Base-by-base conservation (phyloP, 2,329 filamentous ascomycete genomes). In the Byssochlamys sp. region DNA sequence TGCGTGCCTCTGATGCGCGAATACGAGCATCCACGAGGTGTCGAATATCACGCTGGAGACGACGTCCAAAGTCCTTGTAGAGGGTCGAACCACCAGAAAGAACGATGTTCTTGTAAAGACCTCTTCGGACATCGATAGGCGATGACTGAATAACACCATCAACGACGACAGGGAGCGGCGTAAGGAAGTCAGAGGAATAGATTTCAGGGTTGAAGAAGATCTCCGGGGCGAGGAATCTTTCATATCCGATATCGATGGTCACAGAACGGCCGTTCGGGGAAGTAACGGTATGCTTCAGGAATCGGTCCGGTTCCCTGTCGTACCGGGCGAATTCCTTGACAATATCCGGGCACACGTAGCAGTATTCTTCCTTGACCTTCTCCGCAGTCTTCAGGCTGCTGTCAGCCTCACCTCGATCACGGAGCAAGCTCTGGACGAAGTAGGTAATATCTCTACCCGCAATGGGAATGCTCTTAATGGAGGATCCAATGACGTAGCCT, bases 121-220 rank as follows among this genome's bases (percentile, higher is more conserved):
- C 94, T 77, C 94, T 86, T 69, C 94, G 88, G 52, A 99, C 95
- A 71, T 99, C 94, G 67, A 99, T 99, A 49, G 94, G 94, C 33
- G 92, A 96, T 57, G 91, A 92, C 76, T 99, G 94, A 67, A 99
- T 99, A 62, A 97, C 94, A 57, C 88, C 88, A 71, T 99, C 94
- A 61, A 99, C 95, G 54, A 99, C 94, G 54, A 84, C 89, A 26
- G 94, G 94, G 7, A 99, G 83, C 12, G 94, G 94, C 11, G 94
- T 99, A 63, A 99, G 79, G 80, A 99, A 99, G 73, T 99, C 94
- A 64, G 92, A 97, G 61, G 90, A 96, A 82, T 97, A 97, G 69
- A 99, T 99, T 78, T 99, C 94, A 29, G 94, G 94, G 77, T 99
- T 99, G 84, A 99, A 99, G 78, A 99, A 99, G 71, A 99, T 99